A percentile compares a stretch with the other conserved stretches of the same genome.
phyloP scores from a whole-genome alignment of 768 basidiomycete genomes.

The Candolleomyces efflorescens region DNA sequence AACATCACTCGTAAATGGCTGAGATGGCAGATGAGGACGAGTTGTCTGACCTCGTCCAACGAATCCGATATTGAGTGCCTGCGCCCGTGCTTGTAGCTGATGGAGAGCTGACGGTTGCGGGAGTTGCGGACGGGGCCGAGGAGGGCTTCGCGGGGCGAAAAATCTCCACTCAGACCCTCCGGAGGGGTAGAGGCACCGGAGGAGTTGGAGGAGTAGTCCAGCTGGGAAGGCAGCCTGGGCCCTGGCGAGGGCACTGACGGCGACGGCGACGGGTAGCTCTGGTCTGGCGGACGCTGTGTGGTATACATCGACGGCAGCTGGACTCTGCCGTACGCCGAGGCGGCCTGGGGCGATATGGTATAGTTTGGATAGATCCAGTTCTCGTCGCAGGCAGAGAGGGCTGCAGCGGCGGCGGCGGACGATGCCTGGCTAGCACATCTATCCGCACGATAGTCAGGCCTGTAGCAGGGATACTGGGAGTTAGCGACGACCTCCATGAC shows the following conservation, averaged over 20 bases:
- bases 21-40: neutral
- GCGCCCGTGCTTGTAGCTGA: constrained; percentile 16
- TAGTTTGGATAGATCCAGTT: constrained; percentile 13
- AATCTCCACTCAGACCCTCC: neutral
- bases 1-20: neutral
- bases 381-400: constrained; percentile 1
- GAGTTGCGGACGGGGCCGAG: constrained; percentile 9
- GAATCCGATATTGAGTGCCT: neutral
- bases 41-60: neutral
- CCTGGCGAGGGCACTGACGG: constrained; percentile 34
- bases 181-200: neutral
- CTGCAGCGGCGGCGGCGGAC: neutral
- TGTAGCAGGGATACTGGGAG: constrained; percentile 2
- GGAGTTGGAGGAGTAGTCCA: constrained; percentile 14
- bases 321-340: constrained; percentile 1
- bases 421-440: neutral
- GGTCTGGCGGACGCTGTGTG: constrained; percentile 5
- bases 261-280: constrained; percentile 33
- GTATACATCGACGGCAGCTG: constrained; percentile 13
- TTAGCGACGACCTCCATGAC: constrained; percentile 6
- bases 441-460: constrained; percentile 6
- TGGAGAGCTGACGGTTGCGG: constrained; percentile 23
- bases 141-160: neutral
- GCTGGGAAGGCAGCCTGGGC: constrained; percentile 16
- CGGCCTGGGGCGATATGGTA: constrained; percentile 12